phyloP scores from a whole-genome alignment of 331 rosid species.

The Saraca asoca region DNA sequence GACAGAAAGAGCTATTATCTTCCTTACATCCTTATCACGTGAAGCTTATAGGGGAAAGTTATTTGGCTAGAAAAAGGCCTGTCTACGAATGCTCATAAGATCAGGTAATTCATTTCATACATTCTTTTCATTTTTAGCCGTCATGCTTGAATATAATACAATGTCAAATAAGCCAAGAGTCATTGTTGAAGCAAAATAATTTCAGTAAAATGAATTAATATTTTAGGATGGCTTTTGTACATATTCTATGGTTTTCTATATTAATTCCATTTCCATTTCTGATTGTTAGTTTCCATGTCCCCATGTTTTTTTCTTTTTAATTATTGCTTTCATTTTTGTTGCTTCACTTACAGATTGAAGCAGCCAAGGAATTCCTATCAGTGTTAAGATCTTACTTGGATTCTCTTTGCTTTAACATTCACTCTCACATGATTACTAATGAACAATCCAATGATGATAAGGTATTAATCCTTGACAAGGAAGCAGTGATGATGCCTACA shows the following conservation, averaged over 20 bases:
- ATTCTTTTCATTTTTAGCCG: no score
- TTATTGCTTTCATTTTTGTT: constrained; percentile 26
- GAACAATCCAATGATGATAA: constrained; percentile 95
- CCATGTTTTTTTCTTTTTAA: neutral
- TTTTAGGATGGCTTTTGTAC: constrained; percentile 1
- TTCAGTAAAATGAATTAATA: neutral
- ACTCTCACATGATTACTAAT: constrained; percentile 94
- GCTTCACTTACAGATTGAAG: constrained; percentile 57
- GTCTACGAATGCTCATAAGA: constrained; percentile 83
- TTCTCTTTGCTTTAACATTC: constrained; percentile 86
- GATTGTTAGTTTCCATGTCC: constrained; percentile 12
- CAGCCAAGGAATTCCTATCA: constrained; percentile 83
- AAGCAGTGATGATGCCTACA: constrained; percentile 32
- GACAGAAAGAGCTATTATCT: constrained; percentile 70
- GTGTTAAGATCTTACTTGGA: constrained; percentile 84
- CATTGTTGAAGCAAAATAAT: constrained; percentile 1
- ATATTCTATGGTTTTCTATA: constrained; percentile 12
- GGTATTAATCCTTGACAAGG: no score
- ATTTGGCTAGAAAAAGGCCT: constrained; percentile 86
- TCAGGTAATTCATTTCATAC: no score
- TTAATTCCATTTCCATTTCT: no score
- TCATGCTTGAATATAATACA: constrained; percentile 18
- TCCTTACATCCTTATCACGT: constrained; percentile 78
- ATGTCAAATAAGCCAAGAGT: constrained; percentile 7
- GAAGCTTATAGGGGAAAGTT: constrained; percentile 93